Evolutionary conservation across 495 filamentous ascomycete species (phyloP), one percentile per base, ranked within the genome.

Genomic region (Aspergillus steynii): DNA sequence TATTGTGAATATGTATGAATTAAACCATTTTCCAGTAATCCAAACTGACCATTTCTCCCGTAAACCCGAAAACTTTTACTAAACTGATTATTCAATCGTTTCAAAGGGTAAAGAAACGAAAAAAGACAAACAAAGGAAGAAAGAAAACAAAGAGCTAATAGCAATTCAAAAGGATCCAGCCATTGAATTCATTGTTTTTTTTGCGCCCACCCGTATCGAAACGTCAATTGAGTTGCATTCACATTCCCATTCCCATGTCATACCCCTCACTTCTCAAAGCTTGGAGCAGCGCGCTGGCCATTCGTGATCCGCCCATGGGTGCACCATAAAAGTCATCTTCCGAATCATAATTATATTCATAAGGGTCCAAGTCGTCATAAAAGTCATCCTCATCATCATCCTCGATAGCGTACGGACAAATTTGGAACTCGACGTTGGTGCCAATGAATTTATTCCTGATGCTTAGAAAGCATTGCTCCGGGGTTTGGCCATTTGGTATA

Each of bases 401-500:
- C 34, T 62, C 56, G 14, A 60, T 4, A 2, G 34, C 29, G 42
- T 69, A 67, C 1, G 65, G 61, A 1, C n/a, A 27, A 26, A 73
- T 67, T 9, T 53, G 5, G 47, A 68, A 71, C 15, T 71, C 58
- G 14, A 71, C 65, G 20, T 48, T 54, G 0, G 67, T 71, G 12
- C 51, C 65, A 10, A 66, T 63, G 53, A 73, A 73, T 50, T 66
- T 12, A 8, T 61, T 55, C 14, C 46, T 32, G 3, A 73, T 53
- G 50, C 53, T 54, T 4, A 52, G 29, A 48, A 68, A 62, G 58
- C 64, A 68, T 51, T 73, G 49, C 37, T 58, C 50, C 2, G 64
- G 66, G 2, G 61, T 69, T 57, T 71, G 55, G n/a, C 69, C 65
- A 5, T 50, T 25, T 5, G 69, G 68, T 29, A 69, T 58, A 12